These are phyloP conservation scores for Amaranthus cruentus DNA, from an alignment of 148 eudicot species.

Conservation along the genomic window DNA sequence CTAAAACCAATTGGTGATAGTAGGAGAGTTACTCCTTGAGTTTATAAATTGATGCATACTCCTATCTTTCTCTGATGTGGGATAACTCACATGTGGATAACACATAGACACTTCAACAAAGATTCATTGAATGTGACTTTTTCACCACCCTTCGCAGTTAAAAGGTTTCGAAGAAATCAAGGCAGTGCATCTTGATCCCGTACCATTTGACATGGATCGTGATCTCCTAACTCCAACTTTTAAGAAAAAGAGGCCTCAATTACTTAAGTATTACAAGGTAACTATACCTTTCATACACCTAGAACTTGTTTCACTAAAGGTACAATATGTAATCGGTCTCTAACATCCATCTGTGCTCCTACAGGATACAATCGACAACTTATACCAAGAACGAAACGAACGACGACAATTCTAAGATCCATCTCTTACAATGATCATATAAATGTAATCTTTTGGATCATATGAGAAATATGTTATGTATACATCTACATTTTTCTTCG, in stretches of 20 bases:
- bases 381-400: constrained; percentile 38
- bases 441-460: background rate
- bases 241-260: constrained; percentile 87
- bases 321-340: background rate
- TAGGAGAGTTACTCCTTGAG: too few species aligned
- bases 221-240: constrained; percentile 87
- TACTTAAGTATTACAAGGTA: constrained; percentile 84
- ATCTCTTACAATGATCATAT: background rate
- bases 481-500: background rate
- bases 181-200: constrained; percentile 71
- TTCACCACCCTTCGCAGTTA: constrained; percentile 37
- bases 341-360: background rate
- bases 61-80: too few species aligned
- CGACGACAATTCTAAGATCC: background rate
- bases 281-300: background rate
- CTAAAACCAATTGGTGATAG: too few species aligned
- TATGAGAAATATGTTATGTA: background rate
- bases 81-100: background rate
- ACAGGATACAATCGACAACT: constrained; percentile 45
- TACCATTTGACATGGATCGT: constrained; percentile 82
- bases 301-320: background rate
- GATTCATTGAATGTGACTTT: background rate
- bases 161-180: constrained; percentile 79
- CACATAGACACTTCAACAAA: background rate
- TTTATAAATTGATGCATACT: too few species aligned